Evolutionary conservation across 2,329 filamentous ascomycete species (phyloP).

Genomic region (Talaromyces albobiverticillius): DNA sequence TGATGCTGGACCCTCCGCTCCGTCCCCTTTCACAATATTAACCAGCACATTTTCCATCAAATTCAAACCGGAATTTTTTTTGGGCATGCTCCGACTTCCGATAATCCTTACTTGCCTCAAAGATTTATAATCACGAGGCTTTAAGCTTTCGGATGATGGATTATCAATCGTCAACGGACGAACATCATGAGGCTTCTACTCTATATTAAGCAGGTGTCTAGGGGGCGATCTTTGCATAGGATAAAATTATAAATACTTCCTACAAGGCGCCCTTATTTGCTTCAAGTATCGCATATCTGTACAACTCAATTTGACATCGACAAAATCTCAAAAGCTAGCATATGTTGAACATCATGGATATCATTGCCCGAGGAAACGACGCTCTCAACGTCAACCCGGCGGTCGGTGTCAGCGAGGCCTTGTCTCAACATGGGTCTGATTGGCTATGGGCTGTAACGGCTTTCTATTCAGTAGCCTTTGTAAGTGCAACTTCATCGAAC

Average conservation of each 20-base stretch:
- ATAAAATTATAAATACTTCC: not conserved
- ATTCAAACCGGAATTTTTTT: not conserved
- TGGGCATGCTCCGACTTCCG: not conserved
- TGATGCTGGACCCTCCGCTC: not conserved
- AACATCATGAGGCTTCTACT: not conserved
- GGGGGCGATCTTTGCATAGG: not conserved
- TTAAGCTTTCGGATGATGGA: not conserved
- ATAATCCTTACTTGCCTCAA: not conserved
- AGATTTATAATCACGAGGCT: not conserved
- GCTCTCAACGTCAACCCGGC: constrained; percentile 50
- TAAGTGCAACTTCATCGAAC: constrained; percentile 24
- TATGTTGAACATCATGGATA: constrained; percentile 4
- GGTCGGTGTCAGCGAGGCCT: constrained; percentile 32
- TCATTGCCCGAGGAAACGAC: constrained; percentile 38
- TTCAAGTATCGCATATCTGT: not conserved
- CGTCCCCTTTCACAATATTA: not conserved
- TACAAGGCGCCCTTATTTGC: not conserved
- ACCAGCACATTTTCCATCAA: not conserved
- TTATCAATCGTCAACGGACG: not conserved
- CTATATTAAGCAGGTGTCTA: not conserved
- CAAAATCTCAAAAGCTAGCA: too few species aligned
- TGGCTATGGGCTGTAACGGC: constrained; percentile 58
- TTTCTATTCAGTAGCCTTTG: constrained; percentile 48
- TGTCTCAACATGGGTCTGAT: constrained; percentile 50
- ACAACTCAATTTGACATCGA: too few species aligned